A percentile compares a stretch with the other conserved stretches of the same genome.
phyloP scores from a whole-genome alignment of 2,329 filamentous ascomycete species.

The Endothia cerciana region DNA sequence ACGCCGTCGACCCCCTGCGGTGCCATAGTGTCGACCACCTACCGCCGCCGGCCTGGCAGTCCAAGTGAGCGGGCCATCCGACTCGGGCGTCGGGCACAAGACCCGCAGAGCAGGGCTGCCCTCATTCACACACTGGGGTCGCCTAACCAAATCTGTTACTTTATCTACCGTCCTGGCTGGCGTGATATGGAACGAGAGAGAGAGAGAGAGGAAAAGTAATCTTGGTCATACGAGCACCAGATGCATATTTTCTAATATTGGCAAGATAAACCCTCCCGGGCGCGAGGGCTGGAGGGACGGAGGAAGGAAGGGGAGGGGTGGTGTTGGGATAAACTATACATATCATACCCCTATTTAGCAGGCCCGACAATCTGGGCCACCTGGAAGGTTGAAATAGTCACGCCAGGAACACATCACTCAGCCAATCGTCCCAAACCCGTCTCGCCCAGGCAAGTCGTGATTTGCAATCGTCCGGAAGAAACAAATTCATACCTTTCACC shows the following conservation, averaged over 20 bases:
- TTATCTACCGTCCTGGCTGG: background rate
- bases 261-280: background rate
- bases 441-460: no score
- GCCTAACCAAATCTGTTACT: background rate
- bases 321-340: background rate
- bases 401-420: background rate
- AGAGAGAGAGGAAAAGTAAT: background rate
- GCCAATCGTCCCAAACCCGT: no score
- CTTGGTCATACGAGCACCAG: background rate
- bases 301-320: background rate
- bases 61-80: background rate
- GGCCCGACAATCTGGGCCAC: background rate
- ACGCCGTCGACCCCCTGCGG: conserved; percentile 16
- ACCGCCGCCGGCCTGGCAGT: conserved; percentile 10
- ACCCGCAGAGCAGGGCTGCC: background rate
- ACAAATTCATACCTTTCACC: background rate
- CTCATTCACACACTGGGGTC: background rate
- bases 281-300: background rate
- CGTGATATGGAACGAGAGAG: background rate
- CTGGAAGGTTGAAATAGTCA: background rate
- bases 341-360: background rate
- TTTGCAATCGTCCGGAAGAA: background rate
- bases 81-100: background rate
- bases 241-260: conserved; percentile 1
- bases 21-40: conserved; percentile 17